Evolutionary conservation across 208 protist species (phyloP).

Genomic region (Acanthamoeba divionensis): DNA sequence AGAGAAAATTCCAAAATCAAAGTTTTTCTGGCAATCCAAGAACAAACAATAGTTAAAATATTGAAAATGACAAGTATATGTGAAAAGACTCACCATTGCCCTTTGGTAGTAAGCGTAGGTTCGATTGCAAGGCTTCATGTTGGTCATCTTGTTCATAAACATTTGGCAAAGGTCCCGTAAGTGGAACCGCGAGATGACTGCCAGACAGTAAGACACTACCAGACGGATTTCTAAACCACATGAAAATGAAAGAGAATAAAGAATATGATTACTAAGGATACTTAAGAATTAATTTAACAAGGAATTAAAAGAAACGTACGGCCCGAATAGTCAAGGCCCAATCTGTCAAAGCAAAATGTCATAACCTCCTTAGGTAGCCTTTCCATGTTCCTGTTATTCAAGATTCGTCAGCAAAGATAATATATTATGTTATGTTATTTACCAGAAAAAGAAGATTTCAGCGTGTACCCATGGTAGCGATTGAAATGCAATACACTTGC

Average conservation of each 20-base stretch:
- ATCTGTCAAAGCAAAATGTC: background rate
- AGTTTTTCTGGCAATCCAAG: background rate
- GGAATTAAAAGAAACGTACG: background rate
- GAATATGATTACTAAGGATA: background rate
- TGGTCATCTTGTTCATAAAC: slow-evolving; percentile 40
- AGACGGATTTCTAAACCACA: background rate
- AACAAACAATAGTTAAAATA: background rate
- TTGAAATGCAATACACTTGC: too few species aligned
- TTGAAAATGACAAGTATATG: background rate
- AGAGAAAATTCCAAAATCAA: background rate
- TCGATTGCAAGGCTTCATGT: background rate
- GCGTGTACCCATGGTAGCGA: too few species aligned
- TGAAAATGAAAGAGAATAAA: background rate
- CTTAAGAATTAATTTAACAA: background rate
- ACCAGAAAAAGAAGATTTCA: too few species aligned
- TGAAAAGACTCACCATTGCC: background rate
- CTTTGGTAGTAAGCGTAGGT: background rate
- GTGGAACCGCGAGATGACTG: background rate
- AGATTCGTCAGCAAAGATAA: too few species aligned
- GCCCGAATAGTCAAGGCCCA: background rate
- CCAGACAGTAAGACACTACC: background rate
- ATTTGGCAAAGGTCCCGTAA: slow-evolving; percentile 11
- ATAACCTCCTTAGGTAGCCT: background rate
- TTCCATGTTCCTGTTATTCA: background rate
- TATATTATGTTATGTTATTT: too few species aligned